Percentiles rank a stretch among this genome's conserved stretches.
Evolutionary conservation across 306 rosid species (phyloP).

Genomic region (Vigna unguiculata): DNA sequence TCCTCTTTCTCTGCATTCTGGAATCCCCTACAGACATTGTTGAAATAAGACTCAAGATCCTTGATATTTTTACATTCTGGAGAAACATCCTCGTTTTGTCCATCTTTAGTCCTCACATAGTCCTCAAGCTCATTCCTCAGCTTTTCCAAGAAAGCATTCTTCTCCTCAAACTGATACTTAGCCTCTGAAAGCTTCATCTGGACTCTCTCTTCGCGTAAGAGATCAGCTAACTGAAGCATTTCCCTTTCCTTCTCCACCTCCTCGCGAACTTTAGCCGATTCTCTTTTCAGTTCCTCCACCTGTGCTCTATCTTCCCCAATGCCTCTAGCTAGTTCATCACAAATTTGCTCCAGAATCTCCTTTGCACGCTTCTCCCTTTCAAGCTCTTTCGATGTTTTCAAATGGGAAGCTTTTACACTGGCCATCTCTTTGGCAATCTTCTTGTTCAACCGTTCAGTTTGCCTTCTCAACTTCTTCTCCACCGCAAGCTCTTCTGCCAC

Average conservation of each 20-base stretch:
- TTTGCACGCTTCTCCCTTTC: constrained; percentile 87
- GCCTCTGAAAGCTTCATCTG: constrained; percentile 99
- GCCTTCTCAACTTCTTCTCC: constrained; percentile 84
- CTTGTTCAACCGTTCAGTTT: constrained; percentile 81
- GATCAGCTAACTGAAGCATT: constrained; percentile 93
- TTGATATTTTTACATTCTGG: constrained; percentile 57
- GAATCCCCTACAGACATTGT: constrained; percentile 58
- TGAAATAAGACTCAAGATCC: constrained; percentile 78
- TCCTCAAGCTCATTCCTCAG: constrained; percentile 72
- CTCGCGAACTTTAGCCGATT: constrained; percentile 73
- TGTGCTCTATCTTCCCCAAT: constrained; percentile 85
- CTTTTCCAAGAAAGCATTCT: constrained; percentile 76
- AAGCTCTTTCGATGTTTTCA: constrained; percentile 65
- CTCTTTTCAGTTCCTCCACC: constrained; percentile 82
- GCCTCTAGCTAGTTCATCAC: constrained; percentile 83
- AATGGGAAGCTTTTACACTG: constrained; percentile 57
- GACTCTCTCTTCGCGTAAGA: constrained; percentile 89
- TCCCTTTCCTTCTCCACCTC: constrained; percentile 93
- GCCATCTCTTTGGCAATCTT: constrained; percentile 82
- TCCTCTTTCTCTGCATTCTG: constrained; percentile 47
- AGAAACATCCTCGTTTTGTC: constrained; percentile 53
- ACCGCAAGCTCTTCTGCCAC: constrained; percentile 73
- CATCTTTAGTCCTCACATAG: constrained; percentile 59
- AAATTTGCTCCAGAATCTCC: constrained; percentile 80
- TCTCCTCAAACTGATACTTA: constrained; percentile 86